Base-by-base conservation (phyloP, 331 rosid genomes). In the Rosa hybrid region DNA sequence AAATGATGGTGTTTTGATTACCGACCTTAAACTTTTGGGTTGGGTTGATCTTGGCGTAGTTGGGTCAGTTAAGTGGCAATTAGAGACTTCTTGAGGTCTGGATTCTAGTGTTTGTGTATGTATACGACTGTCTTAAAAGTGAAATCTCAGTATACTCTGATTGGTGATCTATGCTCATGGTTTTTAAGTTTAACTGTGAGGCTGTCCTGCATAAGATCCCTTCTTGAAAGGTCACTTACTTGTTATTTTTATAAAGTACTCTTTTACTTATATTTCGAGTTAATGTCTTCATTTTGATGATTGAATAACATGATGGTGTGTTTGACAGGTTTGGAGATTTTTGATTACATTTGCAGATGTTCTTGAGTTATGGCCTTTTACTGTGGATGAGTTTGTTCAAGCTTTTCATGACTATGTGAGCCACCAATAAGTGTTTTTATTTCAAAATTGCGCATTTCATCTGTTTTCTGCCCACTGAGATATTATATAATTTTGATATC, bases 371-470 rank as follows among this genome's bases (percentile, higher is more conserved):
- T 96, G 99, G 99, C 96, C 99, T 13, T 96, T 96, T 83, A 96
- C 99, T 48, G 92, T 93, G 46, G 99, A 96, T 77, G 99, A 96
- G 82, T 96, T 96, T 86, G 81, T 96, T 77, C 99, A 96, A 88
- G 93, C 94, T 67, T 92, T 96, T 86, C 97, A 96, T 84, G 99
- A 96, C 85, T 91, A 87, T 86, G 99, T 95, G 84, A 91, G 98
- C 86, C 71, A 21, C 72, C 74, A 46, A 72, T 71, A 63, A 8
- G 71, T 64, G 64, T 50, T 80, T 77, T 71, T 59, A 77, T 81
- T 80, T 77, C 48, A 78, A 82, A 49, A 68, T 81, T 86, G 77
- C 72, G n/a, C 21, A 23, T 49, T 21, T 79, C 44, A 71, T 25
- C 45, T 30, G 41, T 53, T 77, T 73, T 75, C 23, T 48, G 44